Evolutionary conservation across 2,329 filamentous ascomycete species (phyloP), one percentile per base, ranked within the genome.

Genomic region (Dothidotthia symphoricarpi): DNA sequence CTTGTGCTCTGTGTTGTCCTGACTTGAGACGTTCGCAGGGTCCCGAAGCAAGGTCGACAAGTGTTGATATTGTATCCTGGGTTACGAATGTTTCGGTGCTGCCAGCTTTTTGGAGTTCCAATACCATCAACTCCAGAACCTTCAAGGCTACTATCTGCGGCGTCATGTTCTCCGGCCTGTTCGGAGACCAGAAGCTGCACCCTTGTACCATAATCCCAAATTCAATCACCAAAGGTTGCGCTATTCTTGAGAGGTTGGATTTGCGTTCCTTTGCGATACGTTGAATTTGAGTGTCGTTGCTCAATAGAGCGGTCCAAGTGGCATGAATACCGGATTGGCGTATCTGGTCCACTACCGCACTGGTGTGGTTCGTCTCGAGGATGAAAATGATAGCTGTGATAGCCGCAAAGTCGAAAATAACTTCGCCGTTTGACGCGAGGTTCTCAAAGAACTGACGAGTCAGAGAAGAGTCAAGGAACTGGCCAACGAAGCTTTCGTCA

Each of bases 381-480:
- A 91, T 74, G 3, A 78, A 76, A 4, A 81, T 69, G 4, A 87
- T 69, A n/a, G 80, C 75, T 1, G 80, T 77, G n/a, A 78, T 67
- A 11, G 88, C 73, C 1, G 81, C 69, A 55, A 84, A 85, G 6
- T 81, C 81, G 34, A 67, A 76, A 39, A 69, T 70, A 28, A 53
- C 50, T 42, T 70, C 76, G 41, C 51, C 64, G 25, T 49, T 49
- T 32, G 46, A 71, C 1, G 73, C 75, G 8, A 86, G 71, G 28
- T 78, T 76, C 29, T 77, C 73, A 35, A 88, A 77, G 12, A 96
- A 72, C 19, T 77, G 78, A 36, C 81, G 76, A 45, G 88, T 85
- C 39, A 85, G 80, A 6, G 81, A 80, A 49, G 88, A 83, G 45
- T 89, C 83, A 14, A 85, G 75, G 53, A 95, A 89, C 45, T 86